These are phyloP conservation scores for Glaciozyma martinii DNA, from an alignment of 768 basidiomycete species.

Conservation along the genomic window DNA sequence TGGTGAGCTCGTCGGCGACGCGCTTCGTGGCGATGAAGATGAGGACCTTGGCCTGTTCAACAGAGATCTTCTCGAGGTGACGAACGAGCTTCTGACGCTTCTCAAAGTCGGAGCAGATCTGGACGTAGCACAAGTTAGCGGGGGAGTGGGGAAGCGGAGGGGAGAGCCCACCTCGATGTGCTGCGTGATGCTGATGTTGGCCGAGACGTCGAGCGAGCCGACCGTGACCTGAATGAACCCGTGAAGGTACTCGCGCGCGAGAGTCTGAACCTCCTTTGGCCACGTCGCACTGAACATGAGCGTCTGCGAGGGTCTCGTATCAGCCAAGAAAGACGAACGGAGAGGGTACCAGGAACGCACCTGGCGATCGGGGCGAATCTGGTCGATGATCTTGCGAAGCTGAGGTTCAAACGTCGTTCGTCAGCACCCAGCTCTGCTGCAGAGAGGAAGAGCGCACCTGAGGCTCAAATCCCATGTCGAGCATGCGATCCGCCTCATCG, in stretches of 20 bases:
- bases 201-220: slow-evolving; percentile 94
- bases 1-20: slow-evolving; percentile 96
- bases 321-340: too few relatives aligned
- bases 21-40: slow-evolving; percentile 98
- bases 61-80: slow-evolving; percentile 90
- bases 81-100: slow-evolving; percentile 93
- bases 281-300: slow-evolving; percentile 98
- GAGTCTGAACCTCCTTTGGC: slow-evolving; percentile 98
- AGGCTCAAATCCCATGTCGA: slow-evolving; percentile 99
- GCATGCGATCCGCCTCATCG: slow-evolving; percentile 99
- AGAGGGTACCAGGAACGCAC: too few relatives aligned
- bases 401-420: slow-evolving; percentile 99
- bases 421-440: too few relatives aligned
- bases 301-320: slow-evolving; percentile 47
- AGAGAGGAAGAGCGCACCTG: too few relatives aligned
- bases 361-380: slow-evolving; percentile 86
- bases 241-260: slow-evolving; percentile 89
- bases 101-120: slow-evolving; percentile 84
- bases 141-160: slow-evolving; percentile 35
- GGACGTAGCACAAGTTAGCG: slow-evolving; percentile 49
- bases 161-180: slow-evolving; percentile 84
- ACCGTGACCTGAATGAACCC: slow-evolving; percentile 99
- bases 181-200: slow-evolving; percentile 95
- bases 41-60: slow-evolving; percentile 95
- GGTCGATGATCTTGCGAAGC: slow-evolving; percentile 93